A percentile compares a stretch with the other conserved stretches of the same genome.
These are phyloP conservation scores for Ailanthus altissimus DNA, from an alignment of 345 rosid species.

Conservation along the genomic window DNA sequence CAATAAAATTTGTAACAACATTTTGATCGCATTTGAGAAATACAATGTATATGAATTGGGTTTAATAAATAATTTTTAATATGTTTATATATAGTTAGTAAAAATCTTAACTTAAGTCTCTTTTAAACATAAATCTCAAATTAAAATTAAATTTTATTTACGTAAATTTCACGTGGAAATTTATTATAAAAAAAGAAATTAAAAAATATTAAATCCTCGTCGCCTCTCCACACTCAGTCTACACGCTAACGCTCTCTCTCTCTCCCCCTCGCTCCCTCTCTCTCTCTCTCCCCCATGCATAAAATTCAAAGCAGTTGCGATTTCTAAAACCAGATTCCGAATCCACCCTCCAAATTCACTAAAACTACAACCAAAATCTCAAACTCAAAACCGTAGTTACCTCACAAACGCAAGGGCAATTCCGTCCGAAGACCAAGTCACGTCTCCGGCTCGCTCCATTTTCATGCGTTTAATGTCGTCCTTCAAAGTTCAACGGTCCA, in stretches of 20 bases:
- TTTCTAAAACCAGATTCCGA: neutral
- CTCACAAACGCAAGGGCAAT: neutral
- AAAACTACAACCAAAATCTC: neutral
- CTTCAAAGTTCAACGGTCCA: slow-evolving; percentile 14
- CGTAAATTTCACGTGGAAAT: neutral
- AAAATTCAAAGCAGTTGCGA: slow-evolving; percentile 10
- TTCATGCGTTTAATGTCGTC: slow-evolving; percentile 2
- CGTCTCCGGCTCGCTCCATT: neutral
- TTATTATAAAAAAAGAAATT: neutral
- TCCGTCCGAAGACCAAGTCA: neutral
- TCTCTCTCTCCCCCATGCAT: neutral
- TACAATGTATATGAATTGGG: no score
- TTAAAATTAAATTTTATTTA: neutral
- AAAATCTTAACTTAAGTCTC: neutral
- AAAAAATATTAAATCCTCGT: no score
- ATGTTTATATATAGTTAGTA: neutral
- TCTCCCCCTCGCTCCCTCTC: neutral
- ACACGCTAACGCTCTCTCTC: neutral
- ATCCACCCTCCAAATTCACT: neutral
- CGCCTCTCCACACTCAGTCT: neutral
- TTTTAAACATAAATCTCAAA: neutral
- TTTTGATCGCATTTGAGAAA: no score
- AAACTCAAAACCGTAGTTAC: neutral
- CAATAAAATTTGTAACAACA: no score
- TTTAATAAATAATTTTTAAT: no score